A percentile compares a stretch with the other conserved stretches of the same genome.
These are phyloP conservation scores for Cymbopogon flexuosus DNA, from an alignment of 202 grass and related monocot species.

Conservation along the genomic window DNA sequence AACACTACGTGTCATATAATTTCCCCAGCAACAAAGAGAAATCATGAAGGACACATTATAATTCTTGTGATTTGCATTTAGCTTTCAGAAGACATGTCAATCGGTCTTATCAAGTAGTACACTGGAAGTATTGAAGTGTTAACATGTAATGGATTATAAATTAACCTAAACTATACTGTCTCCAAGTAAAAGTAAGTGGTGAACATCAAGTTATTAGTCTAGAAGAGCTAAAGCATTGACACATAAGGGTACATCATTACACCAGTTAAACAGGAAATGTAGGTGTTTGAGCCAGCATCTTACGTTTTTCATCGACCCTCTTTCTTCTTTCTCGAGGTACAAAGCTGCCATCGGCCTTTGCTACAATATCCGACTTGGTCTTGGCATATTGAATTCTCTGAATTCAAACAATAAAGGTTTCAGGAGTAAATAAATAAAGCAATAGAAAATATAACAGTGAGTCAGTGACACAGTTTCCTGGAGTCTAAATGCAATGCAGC, in stretches of 20 bases:
- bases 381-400: constrained; percentile 99
- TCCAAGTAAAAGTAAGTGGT: neutral
- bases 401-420: constrained; percentile 33
- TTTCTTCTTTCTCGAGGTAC: constrained; percentile 86
- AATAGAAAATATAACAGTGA: neutral
- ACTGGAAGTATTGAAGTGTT: neutral
- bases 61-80: constrained; percentile 14
- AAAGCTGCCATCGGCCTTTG: constrained; percentile 85
- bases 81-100: neutral
- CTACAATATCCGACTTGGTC: constrained; percentile 93
- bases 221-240: neutral
- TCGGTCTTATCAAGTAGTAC: neutral
- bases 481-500: constrained; percentile 15
- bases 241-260: neutral
- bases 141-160: neutral
- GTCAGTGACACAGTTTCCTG: neutral
- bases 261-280: neutral
- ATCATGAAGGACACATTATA: neutral
- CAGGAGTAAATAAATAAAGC: neutral
- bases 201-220: neutral
- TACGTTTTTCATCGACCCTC: constrained; percentile 74
- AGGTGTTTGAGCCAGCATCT: constrained; percentile 19
- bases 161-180: neutral
- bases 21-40: neutral
- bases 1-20: neutral